phyloP scores from a whole-genome alignment of 352 stramenopile species.

The Phytophthora melonis region DNA sequence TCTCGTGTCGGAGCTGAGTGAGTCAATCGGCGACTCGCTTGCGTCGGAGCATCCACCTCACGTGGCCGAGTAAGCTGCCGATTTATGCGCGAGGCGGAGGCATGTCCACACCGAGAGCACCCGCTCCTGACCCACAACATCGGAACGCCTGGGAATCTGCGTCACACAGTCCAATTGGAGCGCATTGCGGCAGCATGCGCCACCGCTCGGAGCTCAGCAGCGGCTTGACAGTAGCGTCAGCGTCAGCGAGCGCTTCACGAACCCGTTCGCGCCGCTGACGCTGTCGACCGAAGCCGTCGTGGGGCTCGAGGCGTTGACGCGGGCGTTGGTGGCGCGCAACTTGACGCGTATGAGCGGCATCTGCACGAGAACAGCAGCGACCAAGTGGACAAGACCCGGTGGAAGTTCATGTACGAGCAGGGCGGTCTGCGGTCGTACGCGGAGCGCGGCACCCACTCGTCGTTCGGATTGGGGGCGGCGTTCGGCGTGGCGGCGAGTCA shows the following conservation, averaged over 20 bases:
- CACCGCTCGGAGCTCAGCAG: background rate
- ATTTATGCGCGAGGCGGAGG: conserved; percentile 23
- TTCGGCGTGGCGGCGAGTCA: conserved; percentile 22
- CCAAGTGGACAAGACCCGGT: conserved; percentile 36
- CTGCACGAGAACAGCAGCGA: conserved; percentile 13
- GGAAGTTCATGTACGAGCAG: conserved; percentile 47
- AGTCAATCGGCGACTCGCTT: background rate
- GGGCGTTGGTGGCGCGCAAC: conserved; percentile 39
- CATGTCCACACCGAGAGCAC: conserved; percentile 28
- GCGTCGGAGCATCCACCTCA: background rate
- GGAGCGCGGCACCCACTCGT: conserved; percentile 25
- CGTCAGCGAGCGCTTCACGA: conserved; percentile 41
- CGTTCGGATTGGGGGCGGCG: conserved; percentile 15
- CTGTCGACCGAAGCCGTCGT: conserved; percentile 32
- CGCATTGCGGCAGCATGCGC: conserved; percentile 19
- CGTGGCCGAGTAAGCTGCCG: conserved; percentile 13
- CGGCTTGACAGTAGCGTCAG: background rate
- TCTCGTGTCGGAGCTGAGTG: too few relatives aligned
- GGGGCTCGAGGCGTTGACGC: conserved; percentile 38
- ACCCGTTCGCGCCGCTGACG: conserved; percentile 43
- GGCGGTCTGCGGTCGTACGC: conserved; percentile 41
- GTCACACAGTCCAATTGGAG: conserved; percentile 11
- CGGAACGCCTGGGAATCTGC: conserved; percentile 3
- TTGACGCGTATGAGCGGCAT: conserved; percentile 48
- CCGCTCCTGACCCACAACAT: background rate